Evolutionary conservation across 2,329 filamentous ascomycete species (phyloP).

Genomic region (Paracamarosporium sp.): DNA sequence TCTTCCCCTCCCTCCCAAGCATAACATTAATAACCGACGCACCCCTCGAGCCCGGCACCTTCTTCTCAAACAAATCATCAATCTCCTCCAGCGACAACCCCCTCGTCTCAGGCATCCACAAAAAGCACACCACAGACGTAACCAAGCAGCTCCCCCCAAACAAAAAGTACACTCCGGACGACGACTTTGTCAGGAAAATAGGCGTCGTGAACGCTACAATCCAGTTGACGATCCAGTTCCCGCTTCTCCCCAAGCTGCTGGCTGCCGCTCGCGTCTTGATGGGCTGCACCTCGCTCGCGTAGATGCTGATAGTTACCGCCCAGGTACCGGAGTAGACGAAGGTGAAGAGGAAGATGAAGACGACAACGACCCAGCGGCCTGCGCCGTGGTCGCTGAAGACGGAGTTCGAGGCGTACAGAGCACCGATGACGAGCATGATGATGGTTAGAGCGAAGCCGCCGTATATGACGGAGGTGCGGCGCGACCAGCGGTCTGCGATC

Average conservation of each 20-base stretch:
- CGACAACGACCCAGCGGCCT: slow-evolving; percentile 60
- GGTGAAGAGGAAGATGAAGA: slow-evolving; percentile 58
- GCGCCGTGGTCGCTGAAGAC: slow-evolving; percentile 49
- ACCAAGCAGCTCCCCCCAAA: slow-evolving; percentile 34
- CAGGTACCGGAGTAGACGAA: slow-evolving; percentile 58
- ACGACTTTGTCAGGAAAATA: slow-evolving; percentile 55
- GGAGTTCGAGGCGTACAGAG: slow-evolving; percentile 56
- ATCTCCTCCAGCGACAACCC: slow-evolving; percentile 55
- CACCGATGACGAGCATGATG: slow-evolving; percentile 61
- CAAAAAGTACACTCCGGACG: slow-evolving; percentile 41
- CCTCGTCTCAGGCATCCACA: slow-evolving; percentile 60
- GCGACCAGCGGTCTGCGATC: slow-evolving; percentile 63
- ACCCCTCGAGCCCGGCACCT: not conserved
- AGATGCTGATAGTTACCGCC: slow-evolving; percentile 63
- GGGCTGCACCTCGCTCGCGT: slow-evolving; percentile 65
- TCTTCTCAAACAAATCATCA: slow-evolving; percentile 1
- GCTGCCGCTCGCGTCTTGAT: slow-evolving; percentile 61
- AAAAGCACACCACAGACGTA: slow-evolving; percentile 29
- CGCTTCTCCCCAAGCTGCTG: slow-evolving; percentile 50
- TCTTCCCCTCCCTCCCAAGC: not conserved
- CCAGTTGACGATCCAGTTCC: slow-evolving; percentile 36
- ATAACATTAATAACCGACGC: not conserved
- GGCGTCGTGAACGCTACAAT: slow-evolving; percentile 52
- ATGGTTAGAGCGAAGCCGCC: slow-evolving; percentile 59
- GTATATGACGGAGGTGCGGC: slow-evolving; percentile 59